Percentiles rank a stretch among this genome's conserved stretches.
Evolutionary conservation across 306 rosid genomes (phyloP).

Genomic region (Rosa chinensis): DNA sequence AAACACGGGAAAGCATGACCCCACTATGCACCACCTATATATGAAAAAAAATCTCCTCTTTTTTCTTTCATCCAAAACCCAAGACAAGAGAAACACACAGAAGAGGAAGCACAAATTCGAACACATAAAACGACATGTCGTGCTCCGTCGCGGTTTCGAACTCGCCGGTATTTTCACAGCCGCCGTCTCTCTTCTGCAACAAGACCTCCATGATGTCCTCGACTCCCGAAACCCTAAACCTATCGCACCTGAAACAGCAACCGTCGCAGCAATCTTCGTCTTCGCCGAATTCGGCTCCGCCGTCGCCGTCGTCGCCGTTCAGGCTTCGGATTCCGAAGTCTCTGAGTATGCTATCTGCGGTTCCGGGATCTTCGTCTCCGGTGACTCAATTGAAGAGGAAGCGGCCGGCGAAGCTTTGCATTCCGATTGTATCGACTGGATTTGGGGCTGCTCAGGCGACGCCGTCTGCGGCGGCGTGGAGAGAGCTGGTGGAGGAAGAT

Average conservation of each 20-base stretch:
- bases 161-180: slow-evolving; percentile 81
- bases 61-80: neutral
- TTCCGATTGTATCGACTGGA: slow-evolving; percentile 56
- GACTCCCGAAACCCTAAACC: slow-evolving; percentile 47
- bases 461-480: slow-evolving; percentile 43
- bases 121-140: slow-evolving; percentile 47
- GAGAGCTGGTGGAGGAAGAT: slow-evolving; percentile 61
- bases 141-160: slow-evolving; percentile 72
- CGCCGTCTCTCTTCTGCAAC: slow-evolving; percentile 58
- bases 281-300: slow-evolving; percentile 51
- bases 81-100: neutral
- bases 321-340: slow-evolving; percentile 60
- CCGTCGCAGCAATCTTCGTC: slow-evolving; percentile 40
- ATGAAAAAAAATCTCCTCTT: too few relatives aligned
- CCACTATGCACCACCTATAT: slow-evolving; percentile 4
- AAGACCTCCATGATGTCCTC: slow-evolving; percentile 49
- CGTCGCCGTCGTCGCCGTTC: slow-evolving; percentile 73
- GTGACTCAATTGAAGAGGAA: slow-evolving; percentile 76
- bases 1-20: slow-evolving; percentile 27
- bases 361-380: slow-evolving; percentile 32
- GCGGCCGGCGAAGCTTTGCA: slow-evolving; percentile 71
- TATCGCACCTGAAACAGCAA: slow-evolving; percentile 46
- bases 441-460: slow-evolving; percentile 43
- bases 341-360: slow-evolving; percentile 37
- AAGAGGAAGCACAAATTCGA: neutral